Evolutionary conservation across 164 flowering plant genomes (phyloP).

Genomic region (Umbilicus rupestris): DNA sequence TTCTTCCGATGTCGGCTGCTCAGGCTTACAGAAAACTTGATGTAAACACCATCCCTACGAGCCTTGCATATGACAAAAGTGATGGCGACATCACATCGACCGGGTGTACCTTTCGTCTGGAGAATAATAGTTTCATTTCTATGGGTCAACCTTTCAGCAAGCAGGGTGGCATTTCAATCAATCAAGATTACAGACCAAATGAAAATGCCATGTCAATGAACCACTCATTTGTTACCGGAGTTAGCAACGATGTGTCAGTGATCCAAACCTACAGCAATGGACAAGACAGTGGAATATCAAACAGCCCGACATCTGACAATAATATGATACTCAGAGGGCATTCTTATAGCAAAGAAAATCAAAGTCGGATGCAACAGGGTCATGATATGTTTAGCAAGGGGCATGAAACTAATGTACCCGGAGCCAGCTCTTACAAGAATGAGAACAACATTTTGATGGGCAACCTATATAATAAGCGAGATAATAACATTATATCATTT

Average conservation of each 20-base stretch:
- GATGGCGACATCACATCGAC: conserved; percentile 17
- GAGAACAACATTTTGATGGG: conserved; percentile 17
- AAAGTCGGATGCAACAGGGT: conserved; percentile 12
- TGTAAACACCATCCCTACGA: conserved; percentile 16
- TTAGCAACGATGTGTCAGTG: conserved; percentile 19
- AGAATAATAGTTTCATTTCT: conserved; percentile 19
- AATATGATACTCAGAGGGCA: conserved; percentile 12
- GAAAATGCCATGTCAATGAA: conserved; percentile 12
- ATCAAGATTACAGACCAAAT: conserved; percentile 17
- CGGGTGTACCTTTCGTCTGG: conserved; percentile 15
- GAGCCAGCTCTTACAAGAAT: conserved; percentile 14
- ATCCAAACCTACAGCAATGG: conserved; percentile 24
- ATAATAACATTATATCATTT: conserved; percentile 30
- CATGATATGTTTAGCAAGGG: conserved; percentile 6
- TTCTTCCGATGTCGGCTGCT: conserved; percentile 9
- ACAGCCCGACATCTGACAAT: conserved; percentile 9
- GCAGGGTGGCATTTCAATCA: conserved; percentile 16
- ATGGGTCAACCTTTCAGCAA: conserved; percentile 24
- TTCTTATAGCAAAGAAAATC: conserved; percentile 11
- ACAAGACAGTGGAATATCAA: conserved; percentile 16
- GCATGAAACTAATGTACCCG: conserved; percentile 11
- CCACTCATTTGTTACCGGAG: conserved; percentile 18
- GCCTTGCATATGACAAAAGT: conserved; percentile 19
- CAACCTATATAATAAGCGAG: conserved; percentile 20
- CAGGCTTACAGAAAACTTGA: conserved; percentile 20